Base-by-base conservation (phyloP, 768 basidiomycete genomes). In the Russula lepida region DNA sequence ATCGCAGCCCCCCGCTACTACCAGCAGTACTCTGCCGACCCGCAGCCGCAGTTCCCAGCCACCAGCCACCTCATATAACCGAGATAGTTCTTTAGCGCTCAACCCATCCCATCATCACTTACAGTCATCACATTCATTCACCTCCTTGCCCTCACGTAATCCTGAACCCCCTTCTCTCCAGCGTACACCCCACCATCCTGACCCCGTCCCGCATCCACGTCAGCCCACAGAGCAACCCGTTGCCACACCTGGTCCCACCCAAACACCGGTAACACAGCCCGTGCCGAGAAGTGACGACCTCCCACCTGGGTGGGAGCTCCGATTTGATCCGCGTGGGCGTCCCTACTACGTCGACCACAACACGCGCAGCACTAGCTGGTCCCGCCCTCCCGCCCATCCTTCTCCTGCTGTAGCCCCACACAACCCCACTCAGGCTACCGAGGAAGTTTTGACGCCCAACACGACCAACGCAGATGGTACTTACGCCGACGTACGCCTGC, bases 271-370 rank as follows among this genome's bases (percentile, higher is more conserved):
- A 25, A 3, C 35, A 39, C 60, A 19, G 8, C 43, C 60, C 5
- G 27, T 21, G 7, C 49, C 60, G 64, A 83, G 86, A 56, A 85
- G 88, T 65, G 77, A 81, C 50, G 81, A 83, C 21, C 76, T 95
- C 35, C 91, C 92, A 0, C 71, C 76, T 25, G 89, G 90, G 5
- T 95, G 90, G 90, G 92, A 95, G 70, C 81, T 89, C 62, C 83
- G 92, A 32, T 75, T 79, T 50, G 92, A 93, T 69, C 76, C 78
- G 23, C 81, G 85, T 58, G 85, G 84, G 4, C 76, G 92, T 59
- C 73, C 82, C 25, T 95, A 95, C 73, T 94, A 88, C 70, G 90
- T 95, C 60, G 92, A 95, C 71, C 93, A 95, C 71, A 86, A 81
- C 67, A 82, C 84, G 6, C 83, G 89, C 60, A 79, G 82, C 9